These are phyloP conservation scores for Penicillium sp. DNA, from an alignment of 2,329 filamentous ascomycete genomes.

Conservation along the genomic window DNA sequence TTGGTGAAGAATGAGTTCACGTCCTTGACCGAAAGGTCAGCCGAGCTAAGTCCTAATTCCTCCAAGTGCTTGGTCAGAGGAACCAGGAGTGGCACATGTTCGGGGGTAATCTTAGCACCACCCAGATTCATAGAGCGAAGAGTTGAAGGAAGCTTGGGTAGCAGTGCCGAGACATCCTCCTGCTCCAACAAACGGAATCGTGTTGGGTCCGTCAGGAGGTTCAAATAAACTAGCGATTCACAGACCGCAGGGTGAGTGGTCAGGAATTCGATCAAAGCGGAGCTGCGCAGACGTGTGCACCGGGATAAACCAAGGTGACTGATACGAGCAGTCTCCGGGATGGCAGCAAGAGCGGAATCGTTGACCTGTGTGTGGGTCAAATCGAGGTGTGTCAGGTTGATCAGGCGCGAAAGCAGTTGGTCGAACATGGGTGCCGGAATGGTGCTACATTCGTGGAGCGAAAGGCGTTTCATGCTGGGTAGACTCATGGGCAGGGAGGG, in stretches of 20 bases:
- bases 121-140: slow-evolving; percentile 76
- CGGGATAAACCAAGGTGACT: slow-evolving; percentile 80
- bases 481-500: slow-evolving; percentile 55
- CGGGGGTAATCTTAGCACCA: slow-evolving; percentile 69
- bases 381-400: slow-evolving; percentile 74
- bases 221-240: slow-evolving; percentile 69
- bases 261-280: slow-evolving; percentile 71
- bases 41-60: slow-evolving; percentile 73
- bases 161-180: slow-evolving; percentile 66
- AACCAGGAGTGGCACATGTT: slow-evolving; percentile 67
- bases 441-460: slow-evolving; percentile 77
- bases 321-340: slow-evolving; percentile 71
- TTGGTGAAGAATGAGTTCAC: slow-evolving; percentile 65
- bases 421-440: slow-evolving; percentile 71
- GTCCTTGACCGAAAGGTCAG: slow-evolving; percentile 66
- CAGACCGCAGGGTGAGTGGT: slow-evolving; percentile 70
- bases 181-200: slow-evolving; percentile 72
- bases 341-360: slow-evolving; percentile 69
- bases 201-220: slow-evolving; percentile 72
- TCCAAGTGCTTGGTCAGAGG: slow-evolving; percentile 73
- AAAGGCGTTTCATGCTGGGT: slow-evolving; percentile 68
- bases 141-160: slow-evolving; percentile 68
- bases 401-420: slow-evolving; percentile 70
- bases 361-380: slow-evolving; percentile 78
- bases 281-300: slow-evolving; percentile 70